Percentiles rank a stretch among this genome's conserved stretches.
phyloP scores from a whole-genome alignment of 192 early-diverging fungal species.

The Chytriomyces sp. region DNA sequence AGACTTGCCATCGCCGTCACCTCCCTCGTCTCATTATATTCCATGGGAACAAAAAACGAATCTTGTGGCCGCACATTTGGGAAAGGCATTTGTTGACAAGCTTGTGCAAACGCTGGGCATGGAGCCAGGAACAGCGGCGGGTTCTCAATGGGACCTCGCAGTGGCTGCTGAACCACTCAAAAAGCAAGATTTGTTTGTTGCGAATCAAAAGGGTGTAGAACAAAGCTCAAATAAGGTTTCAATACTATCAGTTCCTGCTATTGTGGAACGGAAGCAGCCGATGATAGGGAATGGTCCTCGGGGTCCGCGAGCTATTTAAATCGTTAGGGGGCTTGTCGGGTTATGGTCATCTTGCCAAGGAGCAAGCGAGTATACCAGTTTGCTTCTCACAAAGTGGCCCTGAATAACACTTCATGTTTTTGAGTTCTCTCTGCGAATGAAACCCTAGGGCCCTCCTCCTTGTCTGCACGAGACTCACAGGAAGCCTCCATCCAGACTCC shows the following conservation, averaged over 20 bases:
- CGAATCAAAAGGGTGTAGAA: not conserved
- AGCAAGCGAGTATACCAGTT: no score
- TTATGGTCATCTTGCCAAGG: no score
- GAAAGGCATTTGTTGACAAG: not conserved
- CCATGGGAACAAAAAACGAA: not conserved
- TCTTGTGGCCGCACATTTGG: not conserved
- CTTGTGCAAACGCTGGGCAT: not conserved
- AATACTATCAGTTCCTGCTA: not conserved
- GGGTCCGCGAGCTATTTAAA: not conserved
- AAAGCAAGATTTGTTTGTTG: not conserved
- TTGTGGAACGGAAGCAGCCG: not conserved
- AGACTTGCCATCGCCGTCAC: not conserved
- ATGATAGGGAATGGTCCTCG: conserved; percentile 12
- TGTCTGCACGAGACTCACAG: no score
- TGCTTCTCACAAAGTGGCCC: no score
- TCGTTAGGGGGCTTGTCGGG: no score
- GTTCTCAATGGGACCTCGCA: not conserved
- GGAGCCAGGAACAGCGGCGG: not conserved
- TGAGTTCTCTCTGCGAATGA: no score
- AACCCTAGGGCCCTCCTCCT: no score
- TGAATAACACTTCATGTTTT: no score
- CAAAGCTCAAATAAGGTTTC: no score
- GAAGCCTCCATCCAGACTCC: not conserved
- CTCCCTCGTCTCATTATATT: not conserved
- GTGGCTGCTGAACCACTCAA: conserved; percentile 2